Evolutionary conservation across 257 asterid genomes (phyloP), one percentile per base, ranked within the genome.

Genomic region (Misopates orontium): DNA sequence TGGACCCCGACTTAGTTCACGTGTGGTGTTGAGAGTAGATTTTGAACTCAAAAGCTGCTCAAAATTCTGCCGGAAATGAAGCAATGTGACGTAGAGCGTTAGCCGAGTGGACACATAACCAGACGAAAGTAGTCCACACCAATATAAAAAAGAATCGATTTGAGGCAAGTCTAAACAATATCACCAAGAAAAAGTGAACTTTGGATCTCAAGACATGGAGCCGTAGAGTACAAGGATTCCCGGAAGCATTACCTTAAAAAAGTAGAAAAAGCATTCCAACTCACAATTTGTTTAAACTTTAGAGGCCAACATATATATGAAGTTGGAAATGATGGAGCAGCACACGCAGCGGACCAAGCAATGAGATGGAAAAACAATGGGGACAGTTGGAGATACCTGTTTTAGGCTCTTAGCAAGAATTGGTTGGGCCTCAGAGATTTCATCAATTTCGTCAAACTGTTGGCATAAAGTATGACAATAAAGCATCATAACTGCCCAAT

Each of bases 401-500:
- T n/a, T n/a, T n/a, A n/a, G n/a, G n/a, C n/a, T n/a, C n/a, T 28
- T 28, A 28, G 7, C 36, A 28, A 28, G n/a, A 28, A 28, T 28
- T 28, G 7, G 7, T 28, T 28, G 36, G 36, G 36, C 7, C n/a
- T 28, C 4, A 7, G 36, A 7, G 4, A 28, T 28, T 28, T 28
- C 36, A 61, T 52, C 70, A 67, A 54, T 67, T 73, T 22, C 56
- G 68, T 67, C 19, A 44, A 67, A 55, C 25, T 73, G 73, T 40
- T 55, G 52, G 24, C 73, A 22, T 44, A 73, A 62, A 67, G 69
- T 55, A 50, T 22, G 73, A 67, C 78, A 73, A 8, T 55, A 17
- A 54, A 61, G 60, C 73, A 67, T 18, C 57, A 45, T 61, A 50
- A 2, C 20, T 42, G n/a, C 42, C 5, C 17, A 4, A 28, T 28